A percentile compares a stretch with the other conserved stretches of the same genome.
phyloP scores from a whole-genome alignment of 768 basidiomycete species.

The Mycena vulgaris region DNA sequence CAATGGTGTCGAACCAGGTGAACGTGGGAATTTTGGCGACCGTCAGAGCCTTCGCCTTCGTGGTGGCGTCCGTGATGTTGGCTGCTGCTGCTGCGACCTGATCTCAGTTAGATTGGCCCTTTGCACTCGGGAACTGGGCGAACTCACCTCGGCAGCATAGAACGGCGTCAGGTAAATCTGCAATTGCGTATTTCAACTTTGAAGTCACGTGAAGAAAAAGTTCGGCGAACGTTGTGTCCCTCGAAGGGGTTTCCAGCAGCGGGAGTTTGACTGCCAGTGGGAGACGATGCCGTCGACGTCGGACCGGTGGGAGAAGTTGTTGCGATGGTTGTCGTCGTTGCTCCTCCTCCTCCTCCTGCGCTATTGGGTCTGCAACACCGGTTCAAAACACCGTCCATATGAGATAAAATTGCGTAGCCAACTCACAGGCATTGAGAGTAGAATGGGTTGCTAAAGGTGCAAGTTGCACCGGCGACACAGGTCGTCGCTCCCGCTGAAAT shows the following conservation, averaged over 20 bases:
- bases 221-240: constrained; percentile 58
- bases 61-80: constrained; percentile 63
- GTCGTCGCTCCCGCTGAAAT: constrained; percentile 55
- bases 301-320: constrained; percentile 31
- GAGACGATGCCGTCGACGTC: constrained; percentile 45
- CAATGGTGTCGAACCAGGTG: constrained; percentile 72
- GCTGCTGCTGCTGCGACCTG: constrained; percentile 63
- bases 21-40: constrained; percentile 75
- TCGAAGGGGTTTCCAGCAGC: constrained; percentile 67
- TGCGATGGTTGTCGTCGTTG: constrained; percentile 30
- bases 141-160: constrained; percentile 63
- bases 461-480: constrained; percentile 56
- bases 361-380: background rate
- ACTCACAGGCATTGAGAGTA: constrained; percentile 62
- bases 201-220: background rate
- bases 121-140: background rate
- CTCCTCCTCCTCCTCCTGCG: background rate
- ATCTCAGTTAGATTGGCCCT: background rate
- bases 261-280: constrained; percentile 54
- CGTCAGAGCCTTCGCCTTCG: constrained; percentile 64
- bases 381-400: background rate
- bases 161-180: constrained; percentile 69
- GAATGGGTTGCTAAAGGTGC: constrained; percentile 49
- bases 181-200: constrained; percentile 7
- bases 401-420: background rate